phyloP scores from a whole-genome alignment of 768 basidiomycete genomes.

The Phanerochaete carnosa region DNA sequence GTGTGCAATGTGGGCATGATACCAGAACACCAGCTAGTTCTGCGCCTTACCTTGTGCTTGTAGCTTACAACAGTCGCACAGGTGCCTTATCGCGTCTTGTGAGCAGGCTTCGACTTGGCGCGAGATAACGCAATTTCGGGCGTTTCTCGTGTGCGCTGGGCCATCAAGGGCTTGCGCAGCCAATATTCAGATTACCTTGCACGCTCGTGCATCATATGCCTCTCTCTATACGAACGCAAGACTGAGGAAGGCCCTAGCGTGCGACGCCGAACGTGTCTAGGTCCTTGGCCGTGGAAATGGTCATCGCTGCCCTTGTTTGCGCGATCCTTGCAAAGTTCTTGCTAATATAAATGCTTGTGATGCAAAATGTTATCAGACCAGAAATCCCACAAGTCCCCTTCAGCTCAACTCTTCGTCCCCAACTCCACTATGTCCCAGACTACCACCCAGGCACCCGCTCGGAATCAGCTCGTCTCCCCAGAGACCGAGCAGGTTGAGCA shows the following conservation, averaged over 20 bases:
- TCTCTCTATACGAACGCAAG: neutral
- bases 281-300: neutral
- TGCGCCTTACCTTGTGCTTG: neutral
- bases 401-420: neutral
- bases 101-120: neutral
- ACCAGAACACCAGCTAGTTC: neutral
- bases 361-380: neutral
- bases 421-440: neutral
- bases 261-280: neutral
- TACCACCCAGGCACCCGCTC: neutral
- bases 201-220: neutral
- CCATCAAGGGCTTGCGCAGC: neutral
- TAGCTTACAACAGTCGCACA: neutral
- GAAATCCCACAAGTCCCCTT: neutral
- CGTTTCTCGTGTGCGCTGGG: slow-evolving; percentile 3
- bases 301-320: neutral
- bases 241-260: neutral
- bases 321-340: neutral
- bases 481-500: slow-evolving; percentile 10
- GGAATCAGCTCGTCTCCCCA: slow-evolving; percentile 1
- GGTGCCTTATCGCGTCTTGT: neutral
- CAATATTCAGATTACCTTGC: neutral
- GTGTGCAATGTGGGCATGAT: neutral
- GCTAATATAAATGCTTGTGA: neutral
- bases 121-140: slow-evolving; percentile 7